phyloP scores from a whole-genome alignment of 2,329 filamentous ascomycete species.

The Cladophialophora exuberans region DNA sequence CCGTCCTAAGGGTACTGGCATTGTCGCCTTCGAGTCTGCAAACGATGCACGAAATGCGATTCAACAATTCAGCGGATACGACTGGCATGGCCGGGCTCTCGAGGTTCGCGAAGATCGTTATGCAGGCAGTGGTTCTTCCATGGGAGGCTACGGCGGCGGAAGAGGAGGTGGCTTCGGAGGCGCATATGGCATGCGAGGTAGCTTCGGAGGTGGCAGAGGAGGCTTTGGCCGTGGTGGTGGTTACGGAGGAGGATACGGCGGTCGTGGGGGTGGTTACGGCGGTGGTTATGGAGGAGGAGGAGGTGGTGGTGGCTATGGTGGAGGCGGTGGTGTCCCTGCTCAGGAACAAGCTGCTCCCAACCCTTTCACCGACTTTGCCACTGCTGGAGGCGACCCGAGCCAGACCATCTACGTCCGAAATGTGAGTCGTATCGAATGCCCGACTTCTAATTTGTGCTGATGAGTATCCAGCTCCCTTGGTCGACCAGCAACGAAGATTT shows the following conservation, averaged over 20 bases:
- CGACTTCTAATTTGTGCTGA: constrained; percentile 32
- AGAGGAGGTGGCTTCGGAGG: constrained; percentile 51
- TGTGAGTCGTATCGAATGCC: constrained; percentile 62
- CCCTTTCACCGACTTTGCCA: constrained; percentile 91
- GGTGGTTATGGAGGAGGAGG: constrained; percentile 17
- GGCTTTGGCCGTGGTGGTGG: constrained; percentile 46
- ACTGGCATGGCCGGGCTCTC: constrained; percentile 92
- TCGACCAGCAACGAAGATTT: constrained; percentile 98
- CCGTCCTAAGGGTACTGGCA: constrained; percentile 92
- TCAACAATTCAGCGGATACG: constrained; percentile 96
- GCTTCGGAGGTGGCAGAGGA: constrained; percentile 46
- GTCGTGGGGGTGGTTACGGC: constrained; percentile 41
- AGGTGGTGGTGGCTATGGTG: constrained; percentile 39
- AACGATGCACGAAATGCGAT: constrained; percentile 97
- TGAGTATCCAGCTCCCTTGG: constrained; percentile 76
- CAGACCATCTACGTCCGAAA: constrained; percentile 95
- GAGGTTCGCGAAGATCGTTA: constrained; percentile 97
- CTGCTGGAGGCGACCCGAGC: constrained; percentile 79
- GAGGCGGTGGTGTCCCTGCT: constrained; percentile 39
- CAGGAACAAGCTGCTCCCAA: constrained; percentile 63
- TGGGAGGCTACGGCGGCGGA: constrained; percentile 43
- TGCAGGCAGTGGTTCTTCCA: constrained; percentile 58
- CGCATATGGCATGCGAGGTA: constrained; percentile 59
- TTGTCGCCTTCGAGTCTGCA: constrained; percentile 92
- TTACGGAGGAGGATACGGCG: constrained; percentile 34